A percentile compares a stretch with the other conserved stretches of the same genome.
Evolutionary conservation across 352 stramenopile genomes (phyloP).

Genomic region (Pseudoperonospora humuli): DNA sequence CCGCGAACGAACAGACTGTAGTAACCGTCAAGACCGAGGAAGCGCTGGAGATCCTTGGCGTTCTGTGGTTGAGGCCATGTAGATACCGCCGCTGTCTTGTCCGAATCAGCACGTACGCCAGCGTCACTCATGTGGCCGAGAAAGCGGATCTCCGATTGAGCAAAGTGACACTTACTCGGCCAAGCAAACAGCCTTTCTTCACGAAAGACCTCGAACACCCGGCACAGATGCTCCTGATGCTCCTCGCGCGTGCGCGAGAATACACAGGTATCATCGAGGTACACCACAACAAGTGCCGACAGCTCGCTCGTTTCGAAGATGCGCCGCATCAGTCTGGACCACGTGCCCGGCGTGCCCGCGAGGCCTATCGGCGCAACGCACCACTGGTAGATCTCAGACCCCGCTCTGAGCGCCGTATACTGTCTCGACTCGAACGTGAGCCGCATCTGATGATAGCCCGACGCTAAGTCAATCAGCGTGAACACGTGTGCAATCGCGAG

Average conservation of each 20-base stretch:
- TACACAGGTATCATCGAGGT: constrained; percentile 6
- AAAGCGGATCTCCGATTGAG: background rate
- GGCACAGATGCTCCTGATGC: background rate
- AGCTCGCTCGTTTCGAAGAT: constrained; percentile 2
- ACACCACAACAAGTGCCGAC: constrained; percentile 1
- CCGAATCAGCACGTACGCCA: background rate
- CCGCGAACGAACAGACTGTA: constrained; percentile 1
- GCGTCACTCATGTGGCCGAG: background rate
- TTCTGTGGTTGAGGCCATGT: background rate
- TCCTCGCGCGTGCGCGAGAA: constrained; percentile 4
- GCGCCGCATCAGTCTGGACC: background rate
- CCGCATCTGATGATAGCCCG: constrained; percentile 5
- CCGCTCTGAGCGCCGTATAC: background rate
- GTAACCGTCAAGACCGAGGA: constrained; percentile 1
- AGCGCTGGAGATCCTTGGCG: background rate
- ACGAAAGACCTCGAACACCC: background rate
- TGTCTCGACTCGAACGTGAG: background rate
- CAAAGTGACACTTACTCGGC: background rate
- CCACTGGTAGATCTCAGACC: constrained; percentile 4
- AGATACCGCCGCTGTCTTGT: background rate
- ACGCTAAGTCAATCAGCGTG: background rate
- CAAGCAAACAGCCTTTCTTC: background rate
- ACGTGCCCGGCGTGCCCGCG: constrained; percentile 1
- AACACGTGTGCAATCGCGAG: background rate
- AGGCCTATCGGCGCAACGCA: constrained; percentile 5